Evolutionary conservation across 352 stramenopile genomes (phyloP), one percentile per base, ranked within the genome.

Genomic region (Globisporangium orthogonon): DNA sequence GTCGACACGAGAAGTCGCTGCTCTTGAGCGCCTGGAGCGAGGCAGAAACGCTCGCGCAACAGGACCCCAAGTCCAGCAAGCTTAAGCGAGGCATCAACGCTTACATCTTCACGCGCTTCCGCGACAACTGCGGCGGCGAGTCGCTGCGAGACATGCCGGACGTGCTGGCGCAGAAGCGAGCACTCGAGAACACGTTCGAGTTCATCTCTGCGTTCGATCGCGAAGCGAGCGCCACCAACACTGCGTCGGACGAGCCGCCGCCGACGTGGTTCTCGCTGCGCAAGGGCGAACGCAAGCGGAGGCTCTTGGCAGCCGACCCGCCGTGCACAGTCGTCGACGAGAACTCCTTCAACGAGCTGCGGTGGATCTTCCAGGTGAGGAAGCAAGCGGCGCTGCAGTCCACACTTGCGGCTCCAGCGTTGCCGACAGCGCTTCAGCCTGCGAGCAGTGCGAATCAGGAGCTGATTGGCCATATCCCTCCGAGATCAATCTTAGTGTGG

Each of bases 251-350:
- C 13, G 49, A 33, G 14, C 29, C 47, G 10, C 47, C 47, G 15
- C 15, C 29, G 30, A 40, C 17, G 5, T 58, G 53, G 53, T 58
- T 58, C 43, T n/a, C 53, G 7, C 43, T 58, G n/a, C 53, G 53
- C 43, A 58, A 58, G 23, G 53, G 53, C n/a, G 53, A 58, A 44
- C 53, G 53, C 53, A 51, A 58, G 7, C 31, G 53, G 9, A 28
- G 33, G 13, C 39, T 58, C 43, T 13, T 40, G n/a, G 43, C 31
- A 0, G 53, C 53, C 13, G 43, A 40, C 7, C 53, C 18, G 3
- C 11, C 48, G 11, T 61, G 49, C 35, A 40, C 39, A 14, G 47
- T 50, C 30, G 56, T 61, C 18, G 56, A 61, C 39, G 56, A 61
- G 17, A 11, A 51, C 14, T 50, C 31, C 9, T 56, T 46, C 40